Percentiles rank a stretch among this genome's conserved stretches.
Conservation (phyloP, 202 grass and related monocot species). For the Musa balbisiana region DNA sequence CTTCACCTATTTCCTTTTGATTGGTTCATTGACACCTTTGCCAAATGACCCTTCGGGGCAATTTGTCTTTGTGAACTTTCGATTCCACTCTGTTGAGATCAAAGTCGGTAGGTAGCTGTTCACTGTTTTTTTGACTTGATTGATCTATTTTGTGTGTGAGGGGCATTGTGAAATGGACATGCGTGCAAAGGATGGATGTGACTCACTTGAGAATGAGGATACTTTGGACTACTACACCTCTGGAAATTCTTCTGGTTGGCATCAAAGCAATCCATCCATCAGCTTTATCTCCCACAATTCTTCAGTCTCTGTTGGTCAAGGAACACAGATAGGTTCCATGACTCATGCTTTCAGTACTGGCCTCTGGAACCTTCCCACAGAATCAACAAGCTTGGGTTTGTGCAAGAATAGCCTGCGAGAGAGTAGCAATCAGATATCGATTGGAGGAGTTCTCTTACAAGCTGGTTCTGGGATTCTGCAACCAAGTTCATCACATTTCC, state of each 20-base stretch:
- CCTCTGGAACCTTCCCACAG: conserved; percentile 1
- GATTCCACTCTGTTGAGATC: neutral
- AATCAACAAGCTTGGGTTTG: neutral
- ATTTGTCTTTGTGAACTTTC: neutral
- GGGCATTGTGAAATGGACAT: conserved; percentile 34
- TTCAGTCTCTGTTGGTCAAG: neutral
- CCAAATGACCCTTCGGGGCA: too few relatives aligned
- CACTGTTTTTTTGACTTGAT: neutral
- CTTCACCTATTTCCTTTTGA: too few relatives aligned
- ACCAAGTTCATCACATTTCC: conserved; percentile 26
- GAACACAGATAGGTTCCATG: conserved; percentile 6
- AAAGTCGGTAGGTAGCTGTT: conserved; percentile 9
- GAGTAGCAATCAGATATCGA: neutral
- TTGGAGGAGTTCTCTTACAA: neutral
- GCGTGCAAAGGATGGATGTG: conserved; percentile 44
- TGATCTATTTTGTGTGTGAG: neutral
- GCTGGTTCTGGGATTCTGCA: conserved; percentile 24
- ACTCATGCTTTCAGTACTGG: neutral
- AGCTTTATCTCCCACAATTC: neutral
- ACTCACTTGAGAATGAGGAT: conserved; percentile 23
- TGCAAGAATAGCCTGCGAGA: neutral
- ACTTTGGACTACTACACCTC: neutral
- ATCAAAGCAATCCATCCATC: conserved; percentile 38
- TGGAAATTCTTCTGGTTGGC: conserved; percentile 47
- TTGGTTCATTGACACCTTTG: too few relatives aligned